Base-by-base conservation (phyloP, 768 basidiomycete genomes). In the Pisolithus tinctorius region DNA sequence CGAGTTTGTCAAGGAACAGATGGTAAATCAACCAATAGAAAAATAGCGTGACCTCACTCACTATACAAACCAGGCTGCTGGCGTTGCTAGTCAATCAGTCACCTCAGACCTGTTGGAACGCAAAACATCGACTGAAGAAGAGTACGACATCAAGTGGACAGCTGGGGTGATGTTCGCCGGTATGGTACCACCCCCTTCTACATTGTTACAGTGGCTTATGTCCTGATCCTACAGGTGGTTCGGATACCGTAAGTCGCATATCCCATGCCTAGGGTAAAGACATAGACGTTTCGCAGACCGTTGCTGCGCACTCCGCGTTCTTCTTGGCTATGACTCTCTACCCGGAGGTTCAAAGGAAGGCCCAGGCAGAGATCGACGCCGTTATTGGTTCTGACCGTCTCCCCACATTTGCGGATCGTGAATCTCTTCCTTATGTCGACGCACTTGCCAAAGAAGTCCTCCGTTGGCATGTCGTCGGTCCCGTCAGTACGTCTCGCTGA, bases 51-150 rank as follows among this genome's bases (percentile, higher is more conserved):
- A 23, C 13, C 10, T 26, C 4, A 26, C 38, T n/a, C 40, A 26
- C 8, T 6, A 27, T 16, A 23, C 30, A 1, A 16, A 30, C 20
- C 42, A 88, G 85, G 75, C 73, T 31, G 73, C 78, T 50, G 83
- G 84, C n/a, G 76, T 53, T 20, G 67, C 65, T 1, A 36, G 65
- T 4, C 39, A 55, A 13, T 86, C 83, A 6, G 84, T 82, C 60
- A 76, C 79, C 1, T 82, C 82, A 23, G 70, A 72, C 25, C 62
- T 82, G 49, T 72, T 86, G 23, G 76, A 84, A 57, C 71, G 67
- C 25, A 77, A 75, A 58, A 63, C 68, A 8, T 59, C 80, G 25
- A 76, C 66, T 45, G 63, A 67, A 2, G 79, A 83, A 52, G 81
- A 84, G 52, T 81, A 84, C 17, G 9, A 45, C 16, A 51, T 51